Percentiles rank a stretch among this genome's conserved stretches.
phyloP scores from a whole-genome alignment of 371 early-diverging fungal genomes.

The Rhizopus microsporus region DNA sequence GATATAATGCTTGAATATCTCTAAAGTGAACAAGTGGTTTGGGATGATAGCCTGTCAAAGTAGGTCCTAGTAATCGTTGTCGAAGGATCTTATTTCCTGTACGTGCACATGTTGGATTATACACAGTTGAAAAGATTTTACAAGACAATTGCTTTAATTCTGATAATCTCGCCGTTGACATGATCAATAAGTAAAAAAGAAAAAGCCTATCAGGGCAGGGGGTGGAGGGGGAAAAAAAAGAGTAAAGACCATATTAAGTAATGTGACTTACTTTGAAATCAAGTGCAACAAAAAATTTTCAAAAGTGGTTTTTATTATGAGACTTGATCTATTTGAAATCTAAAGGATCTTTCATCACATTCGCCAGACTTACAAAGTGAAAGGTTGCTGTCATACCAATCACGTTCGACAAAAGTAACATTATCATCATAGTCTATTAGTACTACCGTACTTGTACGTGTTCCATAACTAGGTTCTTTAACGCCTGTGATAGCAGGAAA shows the following conservation, averaged over 20 bases:
- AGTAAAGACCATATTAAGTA: too few species aligned
- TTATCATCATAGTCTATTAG: constrained; percentile 51
- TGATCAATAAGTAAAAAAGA: constrained; percentile 12
- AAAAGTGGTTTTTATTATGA: too few species aligned
- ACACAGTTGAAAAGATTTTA: constrained; percentile 68
- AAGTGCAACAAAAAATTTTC: too few species aligned
- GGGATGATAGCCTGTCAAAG: constrained; percentile 70
- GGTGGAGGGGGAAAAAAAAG: too few species aligned
- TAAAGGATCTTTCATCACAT: constrained; percentile 9
- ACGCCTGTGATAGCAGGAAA: constrained; percentile 1
- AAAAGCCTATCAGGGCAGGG: neutral
- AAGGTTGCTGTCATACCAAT: constrained; percentile 27
- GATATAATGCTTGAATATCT: constrained; percentile 60
- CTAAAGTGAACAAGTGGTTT: constrained; percentile 58
- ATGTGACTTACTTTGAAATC: too few species aligned
- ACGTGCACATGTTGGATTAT: constrained; percentile 72
- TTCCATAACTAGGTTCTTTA: constrained; percentile 35
- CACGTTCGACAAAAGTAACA: constrained; percentile 46
- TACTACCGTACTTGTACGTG: constrained; percentile 56
- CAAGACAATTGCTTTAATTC: constrained; percentile 66
- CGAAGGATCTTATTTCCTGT: constrained; percentile 77
- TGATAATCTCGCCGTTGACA: constrained; percentile 40
- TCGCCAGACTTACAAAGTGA: constrained; percentile 3
- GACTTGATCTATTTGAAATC: constrained; percentile 3
- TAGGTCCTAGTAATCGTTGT: constrained; percentile 66